A percentile compares a stretch with the other conserved stretches of the same genome.
These are phyloP conservation scores for Termitomyces sp. DNA, from an alignment of 768 basidiomycete species.

Conservation along the genomic window DNA sequence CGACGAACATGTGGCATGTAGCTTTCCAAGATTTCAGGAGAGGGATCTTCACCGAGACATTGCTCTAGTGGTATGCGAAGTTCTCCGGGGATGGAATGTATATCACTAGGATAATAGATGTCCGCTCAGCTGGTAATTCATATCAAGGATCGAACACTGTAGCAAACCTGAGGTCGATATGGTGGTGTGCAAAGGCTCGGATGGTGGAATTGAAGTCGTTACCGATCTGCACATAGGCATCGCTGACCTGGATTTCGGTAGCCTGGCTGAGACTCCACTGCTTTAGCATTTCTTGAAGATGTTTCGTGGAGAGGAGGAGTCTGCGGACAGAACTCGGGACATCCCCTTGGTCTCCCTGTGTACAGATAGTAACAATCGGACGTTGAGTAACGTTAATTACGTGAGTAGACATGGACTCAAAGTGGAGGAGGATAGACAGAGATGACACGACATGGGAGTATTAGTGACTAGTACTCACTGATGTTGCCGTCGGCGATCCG, in stretches of 20 bases:
- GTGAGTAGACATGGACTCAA: neutral
- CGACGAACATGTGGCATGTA: constrained; percentile 80
- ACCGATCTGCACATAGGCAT: constrained; percentile 85
- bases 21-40: constrained; percentile 59
- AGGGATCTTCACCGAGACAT: constrained; percentile 72
- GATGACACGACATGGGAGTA: neutral
- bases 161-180: constrained; percentile 63
- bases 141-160: neutral
- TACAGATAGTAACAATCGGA: constrained; percentile 14
- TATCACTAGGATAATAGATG: constrained; percentile 38
- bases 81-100: constrained; percentile 55
- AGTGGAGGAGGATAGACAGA: neutral
- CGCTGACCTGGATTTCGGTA: constrained; percentile 70
- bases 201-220: constrained; percentile 83
- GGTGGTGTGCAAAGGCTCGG: constrained; percentile 64
- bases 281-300: constrained; percentile 66
- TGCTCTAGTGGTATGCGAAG: constrained; percentile 61
- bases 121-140: neutral
- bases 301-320: constrained; percentile 78
- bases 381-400: constrained; percentile 10
- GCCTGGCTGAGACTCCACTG: constrained; percentile 62
- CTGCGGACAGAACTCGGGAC: constrained; percentile 56
- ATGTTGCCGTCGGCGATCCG: constrained; percentile 2
- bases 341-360: constrained; percentile 31
- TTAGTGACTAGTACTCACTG: constrained; percentile 9